Conservation (phyloP, 441 rosid genomes). For the Flueggea neowawraea region DNA sequence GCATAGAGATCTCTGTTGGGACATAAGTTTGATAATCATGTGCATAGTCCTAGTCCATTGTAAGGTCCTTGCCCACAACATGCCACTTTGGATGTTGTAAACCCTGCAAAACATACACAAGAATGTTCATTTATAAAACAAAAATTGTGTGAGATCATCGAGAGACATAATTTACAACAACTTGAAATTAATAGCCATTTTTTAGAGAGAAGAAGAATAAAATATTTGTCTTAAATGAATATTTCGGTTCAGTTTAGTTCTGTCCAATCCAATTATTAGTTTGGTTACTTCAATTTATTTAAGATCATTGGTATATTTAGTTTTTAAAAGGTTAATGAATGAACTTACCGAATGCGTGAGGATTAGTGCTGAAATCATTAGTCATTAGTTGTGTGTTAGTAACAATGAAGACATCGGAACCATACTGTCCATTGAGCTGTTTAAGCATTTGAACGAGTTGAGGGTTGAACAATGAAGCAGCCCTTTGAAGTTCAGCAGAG, state of each 20-base stretch:
- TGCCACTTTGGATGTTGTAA: conserved; percentile 18
- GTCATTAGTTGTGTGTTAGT: conserved; percentile 47
- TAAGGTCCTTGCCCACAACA: conserved; percentile 29
- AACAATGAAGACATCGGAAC: conserved; percentile 44
- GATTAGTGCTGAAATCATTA: conserved; percentile 40
- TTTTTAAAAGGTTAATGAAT: too few species aligned
- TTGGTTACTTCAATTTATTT: too few species aligned
- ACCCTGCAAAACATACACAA: conserved; percentile 11
- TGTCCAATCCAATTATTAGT: too few species aligned
- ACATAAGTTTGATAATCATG: conserved; percentile 23
- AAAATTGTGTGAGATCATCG: too few species aligned
- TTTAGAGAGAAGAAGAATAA: too few species aligned
- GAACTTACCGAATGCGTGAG: conserved; percentile 44
- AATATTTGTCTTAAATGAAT: too few species aligned
- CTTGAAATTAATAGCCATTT: too few species aligned
- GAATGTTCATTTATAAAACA: too few species aligned
- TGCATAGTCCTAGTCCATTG: conserved; percentile 30
- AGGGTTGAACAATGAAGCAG: conserved; percentile 54
- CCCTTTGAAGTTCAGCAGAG: conserved; percentile 44
- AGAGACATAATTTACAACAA: too few species aligned
- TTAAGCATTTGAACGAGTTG: conserved; percentile 46
- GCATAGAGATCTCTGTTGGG: conserved; percentile 16
- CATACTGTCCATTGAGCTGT: conserved; percentile 38
- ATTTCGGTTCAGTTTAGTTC: too few species aligned
- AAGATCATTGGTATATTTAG: too few species aligned